phyloP scores from a whole-genome alignment of 106 monocot species.

The Allium sativum region DNA sequence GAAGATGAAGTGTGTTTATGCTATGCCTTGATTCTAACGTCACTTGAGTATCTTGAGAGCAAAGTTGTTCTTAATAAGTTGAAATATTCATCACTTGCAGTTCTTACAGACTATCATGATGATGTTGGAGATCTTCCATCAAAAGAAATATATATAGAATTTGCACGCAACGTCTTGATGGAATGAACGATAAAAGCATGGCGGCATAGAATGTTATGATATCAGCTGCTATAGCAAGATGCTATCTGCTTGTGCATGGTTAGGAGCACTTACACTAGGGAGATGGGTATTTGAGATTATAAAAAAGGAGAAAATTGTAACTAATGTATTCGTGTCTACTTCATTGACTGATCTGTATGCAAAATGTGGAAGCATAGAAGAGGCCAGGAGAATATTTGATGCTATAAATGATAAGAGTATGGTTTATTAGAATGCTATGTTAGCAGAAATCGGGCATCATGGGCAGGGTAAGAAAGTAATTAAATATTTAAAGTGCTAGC shows the following conservation, averaged over 20 bases:
- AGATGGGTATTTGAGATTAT: slow-evolving; percentile 52
- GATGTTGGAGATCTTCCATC: too few relatives aligned
- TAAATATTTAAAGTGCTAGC: slow-evolving; percentile 40
- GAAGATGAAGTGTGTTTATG: too few relatives aligned
- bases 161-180: too few relatives aligned
- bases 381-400: slow-evolving; percentile 48
- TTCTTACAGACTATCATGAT: too few relatives aligned
- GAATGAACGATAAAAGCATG: too few relatives aligned
- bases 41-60: too few relatives aligned
- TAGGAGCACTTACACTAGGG: slow-evolving; percentile 65
- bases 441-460: slow-evolving; percentile 64
- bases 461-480: slow-evolving; percentile 52
- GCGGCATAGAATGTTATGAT: too few relatives aligned
- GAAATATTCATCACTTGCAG: too few relatives aligned
- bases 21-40: too few relatives aligned
- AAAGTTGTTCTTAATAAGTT: too few relatives aligned
- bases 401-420: slow-evolving; percentile 60
- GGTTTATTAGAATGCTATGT: slow-evolving; percentile 74
- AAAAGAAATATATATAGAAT: too few relatives aligned
- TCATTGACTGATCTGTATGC: slow-evolving; percentile 91
- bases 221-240: slow-evolving; percentile 60
- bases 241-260: slow-evolving; percentile 74
- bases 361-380: slow-evolving; percentile 55
- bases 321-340: slow-evolving; percentile 63
- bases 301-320: slow-evolving; percentile 31